Conservation (phyloP, 1,284 basidiomycete species). For the Fereydounia khargensis region DNA sequence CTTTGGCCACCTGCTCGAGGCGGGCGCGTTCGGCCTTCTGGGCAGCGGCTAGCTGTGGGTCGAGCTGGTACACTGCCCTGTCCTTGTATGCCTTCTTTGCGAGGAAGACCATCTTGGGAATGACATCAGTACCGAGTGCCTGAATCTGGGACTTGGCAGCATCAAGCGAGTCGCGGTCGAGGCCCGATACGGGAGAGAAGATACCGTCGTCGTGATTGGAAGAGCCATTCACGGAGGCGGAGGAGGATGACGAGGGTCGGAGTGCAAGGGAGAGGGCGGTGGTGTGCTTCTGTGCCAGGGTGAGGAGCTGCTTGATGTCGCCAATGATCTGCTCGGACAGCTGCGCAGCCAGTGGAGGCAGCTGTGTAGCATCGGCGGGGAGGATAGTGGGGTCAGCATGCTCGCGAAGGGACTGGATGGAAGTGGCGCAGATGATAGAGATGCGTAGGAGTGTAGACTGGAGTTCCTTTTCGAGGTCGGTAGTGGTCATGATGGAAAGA, state of each 20-base stretch:
- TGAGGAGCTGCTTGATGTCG: conserved; percentile 31
- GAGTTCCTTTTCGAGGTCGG: conserved; percentile 28
- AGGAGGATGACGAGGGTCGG: conserved; percentile 19
- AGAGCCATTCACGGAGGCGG: neutral
- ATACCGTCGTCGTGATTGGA: neutral
- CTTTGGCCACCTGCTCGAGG: conserved; percentile 26
- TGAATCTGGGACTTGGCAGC: conserved; percentile 36
- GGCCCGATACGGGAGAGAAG: conserved; percentile 27
- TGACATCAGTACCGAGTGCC: conserved; percentile 31
- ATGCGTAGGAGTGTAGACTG: conserved; percentile 45
- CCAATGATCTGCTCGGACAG: conserved; percentile 32
- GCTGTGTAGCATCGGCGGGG: conserved; percentile 1
- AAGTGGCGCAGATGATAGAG: conserved; percentile 47
- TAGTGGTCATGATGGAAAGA: too few relatives aligned
- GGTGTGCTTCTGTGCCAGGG: conserved; percentile 31
- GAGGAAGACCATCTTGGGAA: conserved; percentile 45
- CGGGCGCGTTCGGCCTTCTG: conserved; percentile 17
- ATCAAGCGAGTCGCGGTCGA: conserved; percentile 35
- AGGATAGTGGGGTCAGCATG: conserved; percentile 23
- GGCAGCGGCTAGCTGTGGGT: conserved; percentile 7
- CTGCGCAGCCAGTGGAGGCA: conserved; percentile 11
- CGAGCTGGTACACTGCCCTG: conserved; percentile 21
- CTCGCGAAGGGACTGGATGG: conserved; percentile 37
- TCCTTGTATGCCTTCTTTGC: conserved; percentile 44
- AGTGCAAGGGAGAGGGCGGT: conserved; percentile 40